Conservation (phyloP, 2,329 filamentous ascomycete species). For the Arachnopeziza araneosa region DNA sequence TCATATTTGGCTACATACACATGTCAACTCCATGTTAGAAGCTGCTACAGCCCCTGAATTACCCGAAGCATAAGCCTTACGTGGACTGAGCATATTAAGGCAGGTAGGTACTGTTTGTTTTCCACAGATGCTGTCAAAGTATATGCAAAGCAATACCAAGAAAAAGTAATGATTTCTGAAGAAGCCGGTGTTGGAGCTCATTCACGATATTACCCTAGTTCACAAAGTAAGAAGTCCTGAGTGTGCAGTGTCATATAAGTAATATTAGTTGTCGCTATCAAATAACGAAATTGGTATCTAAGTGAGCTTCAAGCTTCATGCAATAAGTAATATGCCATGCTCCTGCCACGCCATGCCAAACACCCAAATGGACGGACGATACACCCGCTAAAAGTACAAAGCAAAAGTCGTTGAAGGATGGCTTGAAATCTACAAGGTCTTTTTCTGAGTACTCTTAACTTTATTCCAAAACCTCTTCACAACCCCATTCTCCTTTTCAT, state of each 20-base stretch:
- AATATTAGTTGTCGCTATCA: not conserved
- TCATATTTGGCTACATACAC: too few relatives aligned
- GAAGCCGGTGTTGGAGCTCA: not conserved
- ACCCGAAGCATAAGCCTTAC: not conserved
- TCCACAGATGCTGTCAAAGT: too few relatives aligned
- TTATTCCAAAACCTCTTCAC: conserved; percentile 62
- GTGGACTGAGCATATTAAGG: too few relatives aligned
- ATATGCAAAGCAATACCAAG: too few relatives aligned
- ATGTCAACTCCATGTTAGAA: not conserved
- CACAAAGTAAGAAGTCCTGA: not conserved
- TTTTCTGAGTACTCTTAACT: conserved; percentile 35
- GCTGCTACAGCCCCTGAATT: not conserved
- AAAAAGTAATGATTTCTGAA: not conserved
- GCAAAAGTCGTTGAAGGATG: not conserved
- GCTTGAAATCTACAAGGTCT: conserved; percentile 10
- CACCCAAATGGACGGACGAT: not conserved
- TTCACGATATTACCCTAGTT: not conserved
- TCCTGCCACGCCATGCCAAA: conserved; percentile 1
- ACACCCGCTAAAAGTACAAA: conserved; percentile 5
- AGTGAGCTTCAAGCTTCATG: not conserved
- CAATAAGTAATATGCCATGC: conserved; percentile 1
- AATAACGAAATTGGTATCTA: not conserved
- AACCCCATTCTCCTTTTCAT: conserved; percentile 45
- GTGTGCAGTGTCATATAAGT: not conserved
- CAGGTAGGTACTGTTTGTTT: too few relatives aligned